Evolutionary conservation across 306 rosid species (phyloP).

Genomic region (Cicer arietinum): DNA sequence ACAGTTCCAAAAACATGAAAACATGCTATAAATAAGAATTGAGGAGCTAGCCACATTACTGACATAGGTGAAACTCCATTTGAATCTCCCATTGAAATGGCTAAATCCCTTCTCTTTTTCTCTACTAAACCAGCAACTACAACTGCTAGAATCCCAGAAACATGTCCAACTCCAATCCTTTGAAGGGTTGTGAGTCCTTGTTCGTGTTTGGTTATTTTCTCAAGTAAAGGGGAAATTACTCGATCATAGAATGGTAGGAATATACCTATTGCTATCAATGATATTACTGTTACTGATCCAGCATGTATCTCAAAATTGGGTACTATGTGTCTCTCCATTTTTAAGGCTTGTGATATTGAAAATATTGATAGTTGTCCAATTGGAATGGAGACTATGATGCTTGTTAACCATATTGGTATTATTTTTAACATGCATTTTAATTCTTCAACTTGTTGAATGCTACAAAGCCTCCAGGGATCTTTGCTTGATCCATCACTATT

Average conservation of each 20-base stretch:
- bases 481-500: slow-evolving; percentile 44
- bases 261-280: slow-evolving; percentile 38
- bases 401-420: slow-evolving; percentile 58
- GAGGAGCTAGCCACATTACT: slow-evolving; percentile 62
- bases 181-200: slow-evolving; percentile 49
- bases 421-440: slow-evolving; percentile 44
- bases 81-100: not conserved
- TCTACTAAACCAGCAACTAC: slow-evolving; percentile 44
- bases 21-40: slow-evolving; percentile 40
- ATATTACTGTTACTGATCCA: slow-evolving; percentile 37
- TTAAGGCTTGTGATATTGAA: slow-evolving; percentile 60
- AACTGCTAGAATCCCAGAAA: slow-evolving; percentile 34
- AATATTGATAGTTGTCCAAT: slow-evolving; percentile 47
- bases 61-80: slow-evolving; percentile 50
- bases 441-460: slow-evolving; percentile 69
- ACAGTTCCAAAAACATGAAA: slow-evolving; percentile 47
- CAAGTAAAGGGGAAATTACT: not conserved
- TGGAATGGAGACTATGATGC: slow-evolving; percentile 49
- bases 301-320: slow-evolving; percentile 43
- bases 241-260: slow-evolving; percentile 48
- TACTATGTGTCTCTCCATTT: slow-evolving; percentile 47
- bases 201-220: slow-evolving; percentile 49
- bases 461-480: slow-evolving; percentile 57
- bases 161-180: slow-evolving; percentile 47
- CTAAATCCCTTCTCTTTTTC: slow-evolving; percentile 28